Conservation (phyloP, 108 stramenopile genomes). For the Stephanodiscus triporus region DNA sequence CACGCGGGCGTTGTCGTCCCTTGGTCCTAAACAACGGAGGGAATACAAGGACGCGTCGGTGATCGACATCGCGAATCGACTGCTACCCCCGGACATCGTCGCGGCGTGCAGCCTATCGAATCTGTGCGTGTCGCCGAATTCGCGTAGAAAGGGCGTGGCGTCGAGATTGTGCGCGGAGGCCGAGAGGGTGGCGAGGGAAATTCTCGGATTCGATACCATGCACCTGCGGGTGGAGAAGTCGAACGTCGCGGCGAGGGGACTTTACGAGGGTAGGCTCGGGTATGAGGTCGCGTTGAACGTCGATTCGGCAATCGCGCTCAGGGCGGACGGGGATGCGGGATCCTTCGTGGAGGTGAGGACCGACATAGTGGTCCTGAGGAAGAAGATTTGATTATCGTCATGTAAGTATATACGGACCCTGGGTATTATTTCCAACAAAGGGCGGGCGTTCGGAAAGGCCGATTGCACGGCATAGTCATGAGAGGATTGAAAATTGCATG, state of each 20-base stretch:
- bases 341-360: slow-evolving; percentile 54
- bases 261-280: slow-evolving; percentile 65
- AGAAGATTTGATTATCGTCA: slow-evolving; percentile 31
- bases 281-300: slow-evolving; percentile 37
- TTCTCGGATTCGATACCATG: slow-evolving; percentile 54
- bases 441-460: too few relatives aligned
- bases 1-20: slow-evolving; percentile 59
- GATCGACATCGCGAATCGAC: slow-evolving; percentile 48
- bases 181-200: slow-evolving; percentile 54
- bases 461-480: too few relatives aligned
- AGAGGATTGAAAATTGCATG: too few relatives aligned
- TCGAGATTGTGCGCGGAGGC: slow-evolving; percentile 55
- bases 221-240: slow-evolving; percentile 63
- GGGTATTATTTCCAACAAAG: too few relatives aligned
- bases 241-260: slow-evolving; percentile 57
- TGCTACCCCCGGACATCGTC: slow-evolving; percentile 52
- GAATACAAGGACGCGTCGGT: slow-evolving; percentile 65
- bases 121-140: slow-evolving; percentile 61
- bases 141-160: slow-evolving; percentile 61
- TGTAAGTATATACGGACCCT: too few relatives aligned
- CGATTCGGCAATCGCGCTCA: slow-evolving; percentile 42
- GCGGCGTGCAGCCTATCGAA: slow-evolving; percentile 66
- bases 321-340: slow-evolving; percentile 56
- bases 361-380: slow-evolving; percentile 57
- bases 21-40: slow-evolving; percentile 67